Base-by-base conservation (phyloP, 2,329 filamentous ascomycete species). In the Allantophomopsis cytisporea region DNA sequence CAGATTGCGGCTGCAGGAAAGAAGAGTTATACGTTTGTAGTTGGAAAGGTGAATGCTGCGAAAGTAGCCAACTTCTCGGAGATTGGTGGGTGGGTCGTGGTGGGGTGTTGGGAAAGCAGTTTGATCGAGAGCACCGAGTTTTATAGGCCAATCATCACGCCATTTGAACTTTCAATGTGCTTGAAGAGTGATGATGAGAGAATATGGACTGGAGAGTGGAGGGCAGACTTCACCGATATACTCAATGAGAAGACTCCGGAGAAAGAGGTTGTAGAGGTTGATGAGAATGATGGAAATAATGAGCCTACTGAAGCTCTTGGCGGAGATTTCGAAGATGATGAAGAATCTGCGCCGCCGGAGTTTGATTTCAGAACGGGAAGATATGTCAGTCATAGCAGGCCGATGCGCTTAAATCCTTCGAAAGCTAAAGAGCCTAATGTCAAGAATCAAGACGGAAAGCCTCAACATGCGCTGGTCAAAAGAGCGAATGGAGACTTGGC, bases 21-120 rank as follows among this genome's bases (percentile, higher is more conserved):
- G 65, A 98, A 96, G 64, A 83, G 76, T 56, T 98, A 98, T 58
- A 85, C 89, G 2, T 85, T 98, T 36, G 91, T 98, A 2, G 91
- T 98, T 0, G 91, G 91, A 43, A 96, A 96, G 58, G 69, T 98
- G 18, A 98, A 96, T 54, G 80, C 88, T 0, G 89, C 88, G 31
- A 98, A 98, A 59, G 70, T 98, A 16, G 91, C 91, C 37, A 98
- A 98, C 60, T 98, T 98, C 61, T 76, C 82, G 42, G 91, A 98
- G 59, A 76, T 98, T 5, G 89, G 87, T 34, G 89, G 87, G 13
- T 98, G 91, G 91, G 87, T 96, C 0, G 87, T 96, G 0, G 84
- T 98, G 8, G 89, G 91, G 2, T 98, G 91, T 60, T 98, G 91
- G 91, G 91, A 98, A 62, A 94, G 88, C 57, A 86, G 83, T 43